Conservation (phyloP, 768 basidiomycete genomes). For the Porpolomopsis calyptriformis region DNA sequence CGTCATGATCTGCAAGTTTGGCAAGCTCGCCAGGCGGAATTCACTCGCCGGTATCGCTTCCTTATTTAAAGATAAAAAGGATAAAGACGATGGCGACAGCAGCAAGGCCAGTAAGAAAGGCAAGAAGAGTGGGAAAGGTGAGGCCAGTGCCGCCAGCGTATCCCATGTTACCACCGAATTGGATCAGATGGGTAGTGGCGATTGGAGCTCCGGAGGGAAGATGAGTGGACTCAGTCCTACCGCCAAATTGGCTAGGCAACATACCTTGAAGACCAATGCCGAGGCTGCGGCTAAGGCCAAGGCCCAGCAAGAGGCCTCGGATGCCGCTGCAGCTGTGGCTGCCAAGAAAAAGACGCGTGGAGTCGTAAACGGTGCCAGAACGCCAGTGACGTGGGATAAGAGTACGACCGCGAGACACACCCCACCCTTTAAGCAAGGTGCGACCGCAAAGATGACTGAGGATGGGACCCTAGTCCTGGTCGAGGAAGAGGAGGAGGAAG, state of each 20-base stretch:
- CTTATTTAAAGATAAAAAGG: too few relatives aligned
- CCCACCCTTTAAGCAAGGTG: slow-evolving; percentile 33
- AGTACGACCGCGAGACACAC: slow-evolving; percentile 59
- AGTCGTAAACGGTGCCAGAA: slow-evolving; percentile 28
- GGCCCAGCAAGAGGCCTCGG: too few relatives aligned
- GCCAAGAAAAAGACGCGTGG: slow-evolving; percentile 32
- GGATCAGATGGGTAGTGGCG: slow-evolving; percentile 46
- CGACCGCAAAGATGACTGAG: slow-evolving; percentile 40
- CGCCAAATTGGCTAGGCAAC: slow-evolving; percentile 74
- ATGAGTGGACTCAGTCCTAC: slow-evolving; percentile 80
- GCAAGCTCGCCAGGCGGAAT: too few relatives aligned
- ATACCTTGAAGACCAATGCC: too few relatives aligned
- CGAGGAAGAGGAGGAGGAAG: slow-evolving; percentile 59
- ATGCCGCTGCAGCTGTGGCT: slow-evolving; percentile 75
- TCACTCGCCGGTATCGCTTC: too few relatives aligned
- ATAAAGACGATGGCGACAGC: too few relatives aligned
- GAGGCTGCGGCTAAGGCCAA: too few relatives aligned
- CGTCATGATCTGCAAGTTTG: too few relatives aligned
- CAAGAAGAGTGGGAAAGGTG: too few relatives aligned
- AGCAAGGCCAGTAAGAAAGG: too few relatives aligned
- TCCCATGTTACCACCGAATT: slow-evolving; percentile 82
- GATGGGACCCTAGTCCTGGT: too few relatives aligned
- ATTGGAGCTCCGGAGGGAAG: slow-evolving; percentile 49
- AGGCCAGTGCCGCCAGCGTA: too few relatives aligned
- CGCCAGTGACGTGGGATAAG: slow-evolving; percentile 64